Evolutionary conservation across 139 green algal genomes (phyloP).

Genomic region (Zygnema cylindricum): DNA sequence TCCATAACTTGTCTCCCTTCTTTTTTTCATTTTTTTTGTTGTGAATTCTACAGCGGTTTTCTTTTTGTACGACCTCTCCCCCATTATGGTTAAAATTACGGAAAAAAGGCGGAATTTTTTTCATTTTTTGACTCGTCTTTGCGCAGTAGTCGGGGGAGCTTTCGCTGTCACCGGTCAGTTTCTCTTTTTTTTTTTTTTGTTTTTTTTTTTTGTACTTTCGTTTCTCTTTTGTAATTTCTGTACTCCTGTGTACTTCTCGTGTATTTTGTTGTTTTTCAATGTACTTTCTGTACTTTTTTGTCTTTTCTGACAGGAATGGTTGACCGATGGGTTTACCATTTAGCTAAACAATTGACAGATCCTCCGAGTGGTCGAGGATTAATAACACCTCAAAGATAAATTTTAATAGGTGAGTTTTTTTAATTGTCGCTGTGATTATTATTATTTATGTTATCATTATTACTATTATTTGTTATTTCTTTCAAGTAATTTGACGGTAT

Average conservation of each 20-base stretch:
- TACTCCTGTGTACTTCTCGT: too few relatives aligned
- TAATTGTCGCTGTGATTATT: too few relatives aligned
- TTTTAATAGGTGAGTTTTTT: background rate
- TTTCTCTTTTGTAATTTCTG: background rate
- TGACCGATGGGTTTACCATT: constrained; percentile 48
- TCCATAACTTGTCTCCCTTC: too few relatives aligned
- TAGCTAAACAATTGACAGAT: constrained; percentile 38
- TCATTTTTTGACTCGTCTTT: constrained; percentile 63
- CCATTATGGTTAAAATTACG: constrained; percentile 62
- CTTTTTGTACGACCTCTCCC: constrained; percentile 66
- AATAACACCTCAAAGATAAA: constrained; percentile 5
- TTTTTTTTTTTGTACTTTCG: background rate
- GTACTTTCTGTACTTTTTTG: background rate
- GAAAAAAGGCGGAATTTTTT: constrained; percentile 44
- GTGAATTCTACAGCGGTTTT: constrained; percentile 58
- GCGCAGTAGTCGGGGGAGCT: constrained; percentile 58
- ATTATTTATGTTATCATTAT: too few relatives aligned
- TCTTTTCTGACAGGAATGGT: constrained; percentile 41
- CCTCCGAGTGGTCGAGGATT: background rate
- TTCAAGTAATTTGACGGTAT: too few relatives aligned
- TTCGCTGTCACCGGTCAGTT: constrained; percentile 61
- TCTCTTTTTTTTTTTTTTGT: background rate
- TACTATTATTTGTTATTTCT: too few relatives aligned
- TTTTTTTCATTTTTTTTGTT: too few relatives aligned
- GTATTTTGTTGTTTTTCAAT: background rate